phyloP scores from a whole-genome alignment of 164 flowering plant species.

The Warburgia ugandensis region DNA sequence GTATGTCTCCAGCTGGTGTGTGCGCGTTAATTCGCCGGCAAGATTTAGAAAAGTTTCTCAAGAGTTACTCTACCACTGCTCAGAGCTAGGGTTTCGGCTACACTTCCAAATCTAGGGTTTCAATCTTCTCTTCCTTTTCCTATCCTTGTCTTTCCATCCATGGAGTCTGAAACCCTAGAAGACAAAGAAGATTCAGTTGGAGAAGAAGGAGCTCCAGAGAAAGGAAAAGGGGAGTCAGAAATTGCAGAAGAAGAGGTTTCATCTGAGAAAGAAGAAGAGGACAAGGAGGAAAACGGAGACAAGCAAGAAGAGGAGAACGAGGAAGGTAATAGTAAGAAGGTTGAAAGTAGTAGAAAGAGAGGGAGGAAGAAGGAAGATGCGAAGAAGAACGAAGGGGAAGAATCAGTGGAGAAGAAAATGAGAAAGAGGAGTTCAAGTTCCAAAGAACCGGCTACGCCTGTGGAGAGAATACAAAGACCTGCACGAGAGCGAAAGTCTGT shows the following conservation, averaged over 20 bases:
- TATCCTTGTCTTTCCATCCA: no score
- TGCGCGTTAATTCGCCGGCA: no score
- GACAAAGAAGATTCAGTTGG: conserved; percentile 13
- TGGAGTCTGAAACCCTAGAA: conserved; percentile 29
- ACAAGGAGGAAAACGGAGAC: conserved; percentile 11
- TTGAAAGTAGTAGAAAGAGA: conserved; percentile 1
- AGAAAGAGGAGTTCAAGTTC: neutral
- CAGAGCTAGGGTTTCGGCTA: no score
- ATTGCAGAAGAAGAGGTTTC: conserved; percentile 12
- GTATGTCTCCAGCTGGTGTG: no score
- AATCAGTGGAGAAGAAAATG: conserved; percentile 2
- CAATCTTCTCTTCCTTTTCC: no score
- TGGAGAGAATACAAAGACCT: conserved; percentile 13
- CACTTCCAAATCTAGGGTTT: no score
- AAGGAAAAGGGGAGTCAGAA: conserved; percentile 11
- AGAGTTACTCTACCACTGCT: no score
- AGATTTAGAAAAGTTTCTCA: no score
- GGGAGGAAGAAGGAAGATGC: conserved; percentile 2
- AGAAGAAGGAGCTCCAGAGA: conserved; percentile 12
- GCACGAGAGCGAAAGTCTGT: conserved; percentile 54
- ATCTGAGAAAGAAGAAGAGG: conserved; percentile 5
- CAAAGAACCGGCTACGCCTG: conserved; percentile 10
- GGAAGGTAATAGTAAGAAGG: conserved; percentile 8
- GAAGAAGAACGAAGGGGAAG: conserved; percentile 3
- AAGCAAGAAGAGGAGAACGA: conserved; percentile 14